Base-by-base conservation (phyloP, 2,329 filamentous ascomycete species). In the Fusarium tjaetaba region DNA sequence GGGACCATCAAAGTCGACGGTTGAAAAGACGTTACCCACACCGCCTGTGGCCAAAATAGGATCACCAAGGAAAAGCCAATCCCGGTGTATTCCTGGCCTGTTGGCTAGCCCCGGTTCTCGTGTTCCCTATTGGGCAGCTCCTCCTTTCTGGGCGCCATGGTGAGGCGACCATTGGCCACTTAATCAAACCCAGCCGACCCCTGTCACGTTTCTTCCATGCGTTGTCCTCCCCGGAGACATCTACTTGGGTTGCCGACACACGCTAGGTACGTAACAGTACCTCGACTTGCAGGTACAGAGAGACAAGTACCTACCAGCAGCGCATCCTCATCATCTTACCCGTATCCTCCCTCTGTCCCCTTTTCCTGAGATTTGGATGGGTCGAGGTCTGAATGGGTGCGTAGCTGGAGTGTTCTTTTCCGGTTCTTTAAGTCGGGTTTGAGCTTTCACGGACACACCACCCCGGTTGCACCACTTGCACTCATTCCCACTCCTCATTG, bases 151-250 rank as follows among this genome's bases (percentile, higher is more conserved):
- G 81, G 80, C 80, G 80, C 81, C 74, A 67, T 76, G 72, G 63
- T 77, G 74, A 73, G 63, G 68, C 79, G 77, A 78, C 83, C 81
- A 88, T 88, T 89, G 87, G 87, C 76, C 82, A 82, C 80, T 84
- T 85, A 84, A 88, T 88, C 82, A 84, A 83, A 84, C 83, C 81
- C 83, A 82, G 82, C 79, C 74, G 77, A 79, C 79, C 85, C 85
- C 81, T 85, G 83, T 86, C 85, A 84, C 84, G 81, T 85, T 85
- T 85, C 82, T 84, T 81, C 84, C 84, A 87, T 87, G 85, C 84
- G 81, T 83, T 85, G 85, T 80, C 82, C 82, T 82, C 73, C 78
- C 78, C 74, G 72, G 77, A 70, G 68, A 71, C 68, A 71, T 65
- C 75, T 76, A 78, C 69, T 65, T 74, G 73, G 62, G 48, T 51